Percentiles rank a stretch among this genome's conserved stretches.
Evolutionary conservation across 176 grass and related monocot genomes (phyloP).

Genomic region (Carex pumila): DNA sequence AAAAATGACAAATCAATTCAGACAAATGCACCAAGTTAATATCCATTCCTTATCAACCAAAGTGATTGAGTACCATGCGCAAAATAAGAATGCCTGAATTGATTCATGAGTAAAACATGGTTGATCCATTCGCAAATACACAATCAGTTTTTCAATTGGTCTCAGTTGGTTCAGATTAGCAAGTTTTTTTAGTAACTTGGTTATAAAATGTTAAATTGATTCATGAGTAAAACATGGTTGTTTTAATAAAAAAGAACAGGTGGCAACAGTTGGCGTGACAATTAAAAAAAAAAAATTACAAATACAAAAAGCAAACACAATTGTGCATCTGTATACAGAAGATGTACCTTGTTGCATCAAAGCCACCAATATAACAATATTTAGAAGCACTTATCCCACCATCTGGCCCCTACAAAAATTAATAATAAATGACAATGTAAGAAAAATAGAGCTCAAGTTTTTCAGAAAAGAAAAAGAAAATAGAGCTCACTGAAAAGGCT

Average conservation of each 20-base stretch:
- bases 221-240: not conserved
- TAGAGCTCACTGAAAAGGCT: slow-evolving; percentile 4
- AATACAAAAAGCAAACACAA: not conserved
- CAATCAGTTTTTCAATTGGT: not conserved
- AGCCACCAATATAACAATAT: slow-evolving; percentile 95
- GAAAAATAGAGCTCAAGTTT: not conserved
- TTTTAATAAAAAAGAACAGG: not conserved
- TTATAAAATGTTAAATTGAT: not conserved
- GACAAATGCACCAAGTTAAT: not conserved
- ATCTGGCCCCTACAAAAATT: slow-evolving; percentile 74
- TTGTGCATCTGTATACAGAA: not conserved
- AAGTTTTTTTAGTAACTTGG: not conserved
- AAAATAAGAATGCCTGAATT: not conserved
- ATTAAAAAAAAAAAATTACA: not conserved
- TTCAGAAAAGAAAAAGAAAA: not conserved
- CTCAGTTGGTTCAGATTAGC: not conserved
- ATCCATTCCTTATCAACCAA: not conserved
- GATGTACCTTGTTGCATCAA: slow-evolving; percentile 91
- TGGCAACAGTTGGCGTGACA: not conserved
- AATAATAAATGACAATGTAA: slow-evolving; percentile 4
- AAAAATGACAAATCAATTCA: slow-evolving; percentile 27
- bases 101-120: no score
- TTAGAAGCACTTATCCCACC: slow-evolving; percentile 99
- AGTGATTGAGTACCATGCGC: not conserved
- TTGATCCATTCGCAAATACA: not conserved